Conservation (phyloP, 768 basidiomycete genomes). For the Suillus luteus region DNA sequence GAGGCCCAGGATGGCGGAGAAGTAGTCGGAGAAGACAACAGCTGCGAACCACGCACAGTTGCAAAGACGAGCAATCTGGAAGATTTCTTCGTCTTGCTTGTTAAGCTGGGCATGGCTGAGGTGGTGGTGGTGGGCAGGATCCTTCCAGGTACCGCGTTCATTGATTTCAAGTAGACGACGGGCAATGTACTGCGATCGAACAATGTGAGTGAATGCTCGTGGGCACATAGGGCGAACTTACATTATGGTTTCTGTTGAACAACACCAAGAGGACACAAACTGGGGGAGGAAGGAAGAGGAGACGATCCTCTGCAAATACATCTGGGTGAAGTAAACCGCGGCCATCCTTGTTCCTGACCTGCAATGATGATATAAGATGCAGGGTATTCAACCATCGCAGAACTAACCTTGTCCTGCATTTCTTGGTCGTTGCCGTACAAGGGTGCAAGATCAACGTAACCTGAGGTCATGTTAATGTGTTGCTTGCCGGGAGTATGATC, state of each 20-base stretch:
- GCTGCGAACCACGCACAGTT: conserved; percentile 82
- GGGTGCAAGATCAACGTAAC: conserved; percentile 83
- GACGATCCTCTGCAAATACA: conserved; percentile 75
- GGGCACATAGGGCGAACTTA: conserved; percentile 35
- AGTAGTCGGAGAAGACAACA: conserved; percentile 83
- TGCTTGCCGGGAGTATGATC: conserved; percentile 51
- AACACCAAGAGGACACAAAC: conserved; percentile 75
- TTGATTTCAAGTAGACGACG: conserved; percentile 78
- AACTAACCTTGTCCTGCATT: conserved; percentile 57
- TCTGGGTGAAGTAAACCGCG: conserved; percentile 70
- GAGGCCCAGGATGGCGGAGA: conserved; percentile 78
- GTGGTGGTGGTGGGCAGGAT: conserved; percentile 51
- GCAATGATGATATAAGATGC: conserved; percentile 2
- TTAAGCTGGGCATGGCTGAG: conserved; percentile 36
- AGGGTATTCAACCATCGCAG: neutral
- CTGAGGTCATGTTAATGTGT: conserved; percentile 80
- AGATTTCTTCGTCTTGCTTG: conserved; percentile 75
- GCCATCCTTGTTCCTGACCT: conserved; percentile 52
- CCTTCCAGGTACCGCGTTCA: conserved; percentile 62
- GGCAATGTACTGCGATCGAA: conserved; percentile 66
- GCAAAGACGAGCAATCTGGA: conserved; percentile 76
- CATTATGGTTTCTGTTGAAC: conserved; percentile 91
- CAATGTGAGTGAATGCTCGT: neutral
- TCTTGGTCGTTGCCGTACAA: conserved; percentile 76
- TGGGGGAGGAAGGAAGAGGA: conserved; percentile 78